Base-by-base conservation (phyloP, 2,329 filamentous ascomycete species). In the Paecilomyces dactylethromorphus region DNA sequence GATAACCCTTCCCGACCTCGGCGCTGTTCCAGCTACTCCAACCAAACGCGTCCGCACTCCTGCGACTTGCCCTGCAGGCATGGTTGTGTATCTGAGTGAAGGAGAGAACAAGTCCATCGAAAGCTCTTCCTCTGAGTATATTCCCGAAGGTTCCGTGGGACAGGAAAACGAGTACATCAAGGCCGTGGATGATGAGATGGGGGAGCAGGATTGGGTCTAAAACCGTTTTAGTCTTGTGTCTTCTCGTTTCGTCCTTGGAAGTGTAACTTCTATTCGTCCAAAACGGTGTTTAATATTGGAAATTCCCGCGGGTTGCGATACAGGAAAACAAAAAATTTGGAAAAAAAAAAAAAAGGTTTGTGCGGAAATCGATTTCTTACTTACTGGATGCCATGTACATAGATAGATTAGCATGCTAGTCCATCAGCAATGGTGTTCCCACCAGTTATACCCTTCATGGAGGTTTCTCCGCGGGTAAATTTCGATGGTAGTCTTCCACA, bases 21-120 rank as follows among this genome's bases (percentile, higher is more conserved):
- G 33, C 15, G 31, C 53, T 26, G 18, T 55, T 22, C 13, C 54
- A 1, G 24, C n/a, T 7, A 59, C 60, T 32, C 62, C 63, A 3
- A 49, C 56, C 12, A 68, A 68, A 58, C 61, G 67, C 11, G 58
- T 60, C 29, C 64, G 68, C 15, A 66, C 54, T 59, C 57, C 61
- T 21, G 63, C 60, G 35, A n/a, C 32, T 21, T 59, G 63, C 11
- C 56, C 61, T 26, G 21, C 54, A 11, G 67, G 62, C 3, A 65
- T 65, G 59, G 57, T 68, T 18, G 57, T 26, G 8, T 68, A 66
- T 60, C 52, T 57, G 26, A 58, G 33, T 11, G 61, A 64, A n/a
- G 62, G 62, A 45, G 59, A 60, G 55, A 60, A 56, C 21, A 54
- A 45, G 49, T 54, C 61, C 15, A 12, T 52, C 21, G 65, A 68